phyloP scores from a whole-genome alignment of 2,329 filamentous ascomycete genomes.

The Westerdykella sp. region DNA sequence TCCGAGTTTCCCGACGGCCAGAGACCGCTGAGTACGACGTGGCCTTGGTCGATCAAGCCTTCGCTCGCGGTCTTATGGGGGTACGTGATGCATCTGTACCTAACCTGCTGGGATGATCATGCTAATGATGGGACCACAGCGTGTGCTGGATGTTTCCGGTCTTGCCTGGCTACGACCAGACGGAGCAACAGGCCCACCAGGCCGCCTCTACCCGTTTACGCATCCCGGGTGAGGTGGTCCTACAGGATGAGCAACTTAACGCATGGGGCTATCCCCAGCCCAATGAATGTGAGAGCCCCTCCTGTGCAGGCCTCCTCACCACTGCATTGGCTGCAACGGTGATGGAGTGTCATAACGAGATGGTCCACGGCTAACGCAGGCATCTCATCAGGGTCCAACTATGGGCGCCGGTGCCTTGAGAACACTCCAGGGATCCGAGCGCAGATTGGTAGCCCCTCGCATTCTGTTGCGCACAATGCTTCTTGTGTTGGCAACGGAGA shows the following conservation, averaged over 20 bases:
- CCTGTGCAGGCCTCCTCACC: background rate
- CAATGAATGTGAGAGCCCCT: constrained; percentile 31
- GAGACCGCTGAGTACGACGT: constrained; percentile 37
- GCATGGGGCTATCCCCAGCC: constrained; percentile 24
- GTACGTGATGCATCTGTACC: background rate
- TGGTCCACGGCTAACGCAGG: background rate
- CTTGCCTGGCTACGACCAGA: background rate
- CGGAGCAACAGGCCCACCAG: constrained; percentile 7
- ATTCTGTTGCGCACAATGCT: too few species aligned
- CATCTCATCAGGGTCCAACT: constrained; percentile 23
- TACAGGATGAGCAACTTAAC: constrained; percentile 21
- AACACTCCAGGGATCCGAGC: too few species aligned
- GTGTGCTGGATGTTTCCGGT: constrained; percentile 40
- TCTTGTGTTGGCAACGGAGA: background rate
- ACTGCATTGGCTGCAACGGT: constrained; percentile 1
- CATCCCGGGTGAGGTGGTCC: constrained; percentile 19
- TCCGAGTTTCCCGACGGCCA: constrained; percentile 37
- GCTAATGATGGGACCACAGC: background rate
- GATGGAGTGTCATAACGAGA: background rate
- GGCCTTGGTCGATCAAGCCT: constrained; percentile 42
- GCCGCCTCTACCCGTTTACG: constrained; percentile 10
- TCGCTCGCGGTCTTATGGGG: constrained; percentile 42
- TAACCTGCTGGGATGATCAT: too few species aligned
- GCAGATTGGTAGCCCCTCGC: too few species aligned
- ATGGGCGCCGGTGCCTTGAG: constrained; percentile 11